These are phyloP conservation scores for Pythium grandisporangium DNA, from an alignment of 352 stramenopile species.

Conservation along the genomic window DNA sequence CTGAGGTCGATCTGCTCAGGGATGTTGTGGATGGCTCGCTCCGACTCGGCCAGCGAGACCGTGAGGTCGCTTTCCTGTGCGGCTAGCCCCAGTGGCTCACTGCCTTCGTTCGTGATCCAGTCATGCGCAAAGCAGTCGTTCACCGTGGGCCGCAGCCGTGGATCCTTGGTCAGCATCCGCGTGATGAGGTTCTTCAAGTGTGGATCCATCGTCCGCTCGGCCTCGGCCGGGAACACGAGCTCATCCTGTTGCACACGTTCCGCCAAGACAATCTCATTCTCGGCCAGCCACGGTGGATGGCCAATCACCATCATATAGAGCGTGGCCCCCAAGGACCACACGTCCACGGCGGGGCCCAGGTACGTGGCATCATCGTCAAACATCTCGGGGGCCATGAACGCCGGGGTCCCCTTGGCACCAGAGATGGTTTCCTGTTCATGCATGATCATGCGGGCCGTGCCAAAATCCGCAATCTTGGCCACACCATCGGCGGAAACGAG, in stretches of 20 bases:
- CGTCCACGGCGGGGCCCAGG: slow-evolving; percentile 70
- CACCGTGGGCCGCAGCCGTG: slow-evolving; percentile 65
- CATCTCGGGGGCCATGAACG: slow-evolving; percentile 90
- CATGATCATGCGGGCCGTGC: slow-evolving; percentile 86
- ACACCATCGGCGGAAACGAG: slow-evolving; percentile 73
- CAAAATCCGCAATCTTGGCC: slow-evolving; percentile 89
- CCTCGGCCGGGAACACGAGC: slow-evolving; percentile 72
- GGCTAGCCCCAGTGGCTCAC: slow-evolving; percentile 53
- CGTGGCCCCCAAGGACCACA: slow-evolving; percentile 88
- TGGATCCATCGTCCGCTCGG: slow-evolving; percentile 65
- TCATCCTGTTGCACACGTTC: slow-evolving; percentile 84
- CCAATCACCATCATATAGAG: slow-evolving; percentile 91
- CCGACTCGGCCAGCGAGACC: slow-evolving; percentile 76
- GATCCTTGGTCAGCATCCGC: slow-evolving; percentile 88
- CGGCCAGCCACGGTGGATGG: slow-evolving; percentile 83
- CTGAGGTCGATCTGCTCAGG: slow-evolving; percentile 77
- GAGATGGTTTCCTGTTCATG: slow-evolving; percentile 84
- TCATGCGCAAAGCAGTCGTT: slow-evolving; percentile 86
- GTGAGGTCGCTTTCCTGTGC: slow-evolving; percentile 50
- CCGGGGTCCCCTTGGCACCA: slow-evolving; percentile 74
- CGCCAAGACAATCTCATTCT: slow-evolving; percentile 84
- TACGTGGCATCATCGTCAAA: slow-evolving; percentile 88
- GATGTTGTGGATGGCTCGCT: slow-evolving; percentile 82
- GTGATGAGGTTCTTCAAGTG: slow-evolving; percentile 88
- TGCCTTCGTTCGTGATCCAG: slow-evolving; percentile 91